These are phyloP conservation scores for Trypanosoma brucei DNA, from an alignment of 208 protist species.

Conservation along the genomic window DNA sequence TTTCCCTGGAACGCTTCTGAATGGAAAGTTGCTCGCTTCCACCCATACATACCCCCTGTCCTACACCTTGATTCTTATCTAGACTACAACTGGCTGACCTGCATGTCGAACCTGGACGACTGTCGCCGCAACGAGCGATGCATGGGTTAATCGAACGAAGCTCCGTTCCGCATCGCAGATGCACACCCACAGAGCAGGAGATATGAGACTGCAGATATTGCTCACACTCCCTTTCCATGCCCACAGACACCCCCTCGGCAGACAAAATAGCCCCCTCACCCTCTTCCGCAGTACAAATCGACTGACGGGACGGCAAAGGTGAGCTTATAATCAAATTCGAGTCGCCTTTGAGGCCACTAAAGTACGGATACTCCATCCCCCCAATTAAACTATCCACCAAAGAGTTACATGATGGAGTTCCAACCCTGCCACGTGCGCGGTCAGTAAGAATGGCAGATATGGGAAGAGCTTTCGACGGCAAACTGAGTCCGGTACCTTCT, in stretches of 20 bases:
- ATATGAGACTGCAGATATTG: neutral
- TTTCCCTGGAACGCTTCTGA: no score
- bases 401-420: neutral
- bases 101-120: no score
- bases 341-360: neutral
- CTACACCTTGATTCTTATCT: no score
- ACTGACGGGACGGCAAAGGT: conserved; percentile 5
- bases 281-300: conserved; percentile 1
- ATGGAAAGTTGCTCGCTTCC: no score
- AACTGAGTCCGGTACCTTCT: no score
- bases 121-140: neutral
- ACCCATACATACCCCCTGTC: no score
- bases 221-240: neutral
- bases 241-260: neutral
- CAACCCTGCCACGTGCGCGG: conserved; percentile 12
- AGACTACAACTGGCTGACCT: no score
- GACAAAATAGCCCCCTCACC: neutral
- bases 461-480: neutral
- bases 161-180: neutral
- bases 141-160: neutral
- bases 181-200: neutral
- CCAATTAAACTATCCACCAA: neutral
- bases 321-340: conserved; percentile 8
- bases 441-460: neutral
- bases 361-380: neutral